Evolutionary conservation across 1,284 basidiomycete species (phyloP), one percentile per base, ranked within the genome.

Genomic region (Megacollybia platyphylla): DNA sequence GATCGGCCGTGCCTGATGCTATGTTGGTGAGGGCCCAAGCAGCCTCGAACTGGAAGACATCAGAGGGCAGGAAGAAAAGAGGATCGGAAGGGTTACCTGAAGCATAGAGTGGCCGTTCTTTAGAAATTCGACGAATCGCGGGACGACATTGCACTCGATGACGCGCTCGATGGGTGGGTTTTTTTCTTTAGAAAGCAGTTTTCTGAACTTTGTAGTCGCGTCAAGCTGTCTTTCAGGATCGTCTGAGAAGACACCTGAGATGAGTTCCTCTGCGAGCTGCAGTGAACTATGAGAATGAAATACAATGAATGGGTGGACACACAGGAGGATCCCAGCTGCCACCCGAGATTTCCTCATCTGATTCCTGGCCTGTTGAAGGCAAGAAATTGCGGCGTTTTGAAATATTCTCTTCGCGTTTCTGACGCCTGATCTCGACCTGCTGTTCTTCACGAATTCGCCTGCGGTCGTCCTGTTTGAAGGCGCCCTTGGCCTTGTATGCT

Each of bases 21-120:
- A 99, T 98, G 71, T 99, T 99, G 56, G 96, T 98, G 53, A 99
- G 74, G 37, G 96, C 96, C 96, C 96, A 99, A 5, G 96, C 96
- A 42, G 96, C 94, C 65, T 98, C 94, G 57, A 98, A 98, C 89
- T 97, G n/a, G 43, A 28, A 40, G 24, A 41, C 30, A 15, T 13
- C 27, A 44, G n/a, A 36, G n/a, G 45, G 31, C 18, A 29, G 38
- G 28, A 44, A 36, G 46, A 29, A 49, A 41, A 15, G 40, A 26
- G 27, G 39, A 43, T 18, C 29, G 32, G 39, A 39, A 11, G 10
- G 61, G 72, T 50, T 48, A 89, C 91, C 75, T 96, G 93, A 53
- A 98, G 82, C 90, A 97, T 94, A 41, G 89, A 84, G 62, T 94
- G 87, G 45, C 81, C 80, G 36, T 72, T 82, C 52, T 78, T 74